phyloP scores from a whole-genome alignment of 169 alveolate genomes.

The Pseudocohnilembus persalinus region DNA sequence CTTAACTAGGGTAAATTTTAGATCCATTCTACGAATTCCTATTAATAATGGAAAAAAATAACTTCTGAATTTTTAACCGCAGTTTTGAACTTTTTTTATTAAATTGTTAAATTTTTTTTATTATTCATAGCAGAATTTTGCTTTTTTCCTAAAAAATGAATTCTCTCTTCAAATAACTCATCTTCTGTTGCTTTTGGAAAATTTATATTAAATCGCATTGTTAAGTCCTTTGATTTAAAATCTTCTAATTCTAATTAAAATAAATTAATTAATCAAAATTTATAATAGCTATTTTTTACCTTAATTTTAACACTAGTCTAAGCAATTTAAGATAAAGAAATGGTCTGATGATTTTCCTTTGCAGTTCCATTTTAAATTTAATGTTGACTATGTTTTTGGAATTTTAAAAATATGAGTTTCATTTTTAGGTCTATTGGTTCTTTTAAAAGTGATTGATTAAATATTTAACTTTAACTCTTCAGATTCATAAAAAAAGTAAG shows the following conservation, averaged over 20 bases:
- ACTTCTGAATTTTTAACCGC: constrained; percentile 13
- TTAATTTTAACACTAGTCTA: not conserved
- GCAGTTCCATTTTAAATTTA: not conserved
- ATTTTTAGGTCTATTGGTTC: constrained; percentile 14
- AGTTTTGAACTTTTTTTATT: constrained; percentile 1
- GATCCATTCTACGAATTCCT: constrained; percentile 13
- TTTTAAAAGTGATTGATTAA: constrained; percentile 1
- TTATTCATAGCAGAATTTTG: not conserved
- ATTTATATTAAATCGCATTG: not conserved
- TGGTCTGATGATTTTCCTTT: not conserved
- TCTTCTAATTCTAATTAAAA: not conserved
- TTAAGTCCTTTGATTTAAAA: not conserved
- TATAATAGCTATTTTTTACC: not conserved
- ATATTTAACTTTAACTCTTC: constrained; percentile 9
- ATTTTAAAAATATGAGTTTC: constrained; percentile 22
- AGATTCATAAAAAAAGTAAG: not conserved
- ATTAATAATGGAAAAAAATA: constrained; percentile 12
- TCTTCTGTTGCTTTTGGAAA: not conserved
- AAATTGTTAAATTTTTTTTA: not conserved
- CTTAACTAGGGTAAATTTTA: constrained; percentile 2
- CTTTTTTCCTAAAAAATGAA: not conserved
- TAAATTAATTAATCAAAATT: not conserved
- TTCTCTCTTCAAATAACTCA: not conserved
- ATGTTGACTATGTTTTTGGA: constrained; percentile 1
- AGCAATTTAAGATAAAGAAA: not conserved